A percentile compares a stretch with the other conserved stretches of the same genome.
Evolutionary conservation across 768 basidiomycete species (phyloP).

Genomic region (Phlebiopsis flavidoalba): DNA sequence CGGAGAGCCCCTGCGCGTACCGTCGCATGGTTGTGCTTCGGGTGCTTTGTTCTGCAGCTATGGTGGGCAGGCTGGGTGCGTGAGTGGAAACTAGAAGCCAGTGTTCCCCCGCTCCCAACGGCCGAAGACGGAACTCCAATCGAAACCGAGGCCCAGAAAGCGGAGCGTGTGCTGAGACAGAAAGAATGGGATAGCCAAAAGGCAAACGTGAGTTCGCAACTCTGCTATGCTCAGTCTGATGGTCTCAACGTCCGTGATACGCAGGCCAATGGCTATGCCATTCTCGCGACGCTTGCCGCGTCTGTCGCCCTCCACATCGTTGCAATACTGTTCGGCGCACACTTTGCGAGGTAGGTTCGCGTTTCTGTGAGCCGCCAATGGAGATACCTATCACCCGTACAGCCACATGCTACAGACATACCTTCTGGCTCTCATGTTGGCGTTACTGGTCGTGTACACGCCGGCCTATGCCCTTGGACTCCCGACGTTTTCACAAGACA

Average conservation of each 20-base stretch:
- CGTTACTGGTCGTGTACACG: constrained; percentile 59
- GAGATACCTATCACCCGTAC: neutral
- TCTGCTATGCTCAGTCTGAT: neutral
- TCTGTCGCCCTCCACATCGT: constrained; percentile 44
- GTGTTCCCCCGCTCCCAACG: neutral
- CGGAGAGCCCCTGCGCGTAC: constrained; percentile 33
- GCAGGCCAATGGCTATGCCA: constrained; percentile 50
- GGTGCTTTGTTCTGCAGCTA: constrained; percentile 27
- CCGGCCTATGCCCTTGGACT: constrained; percentile 67
- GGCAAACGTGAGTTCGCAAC: constrained; percentile 9
- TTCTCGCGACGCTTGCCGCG: constrained; percentile 43
- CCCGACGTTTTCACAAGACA: constrained; percentile 37
- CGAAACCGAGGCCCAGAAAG: constrained; percentile 1
- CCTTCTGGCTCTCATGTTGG: constrained; percentile 62
- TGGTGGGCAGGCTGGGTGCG: constrained; percentile 37
- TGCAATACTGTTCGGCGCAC: constrained; percentile 72
- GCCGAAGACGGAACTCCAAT: neutral
- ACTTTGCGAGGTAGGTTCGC: constrained; percentile 46
- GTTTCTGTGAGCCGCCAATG: neutral
- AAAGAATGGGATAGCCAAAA: constrained; percentile 12
- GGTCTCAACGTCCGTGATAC: neutral
- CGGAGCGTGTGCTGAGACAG: constrained; percentile 2
- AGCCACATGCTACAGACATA: constrained; percentile 60
- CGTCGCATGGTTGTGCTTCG: constrained; percentile 31
- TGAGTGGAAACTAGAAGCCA: constrained; percentile 15